phyloP scores from a whole-genome alignment of 805 yeast species.

The Nakazawaea wickerhamii region DNA sequence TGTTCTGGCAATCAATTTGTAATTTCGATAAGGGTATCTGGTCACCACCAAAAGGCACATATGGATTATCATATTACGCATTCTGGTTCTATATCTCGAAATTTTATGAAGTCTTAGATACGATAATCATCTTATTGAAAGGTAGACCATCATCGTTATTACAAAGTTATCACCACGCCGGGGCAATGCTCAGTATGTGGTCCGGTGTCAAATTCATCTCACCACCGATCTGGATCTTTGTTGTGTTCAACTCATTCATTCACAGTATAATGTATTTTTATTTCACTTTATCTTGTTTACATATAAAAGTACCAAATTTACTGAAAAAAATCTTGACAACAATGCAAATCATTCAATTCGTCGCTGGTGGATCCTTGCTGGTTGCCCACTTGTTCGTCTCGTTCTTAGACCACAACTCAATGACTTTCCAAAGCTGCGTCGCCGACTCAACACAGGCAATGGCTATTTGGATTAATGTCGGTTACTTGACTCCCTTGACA shows the following conservation, averaged over 20 bases:
- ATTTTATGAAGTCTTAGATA: constrained; percentile 68
- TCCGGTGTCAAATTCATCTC: constrained; percentile 64
- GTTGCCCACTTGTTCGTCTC: constrained; percentile 55
- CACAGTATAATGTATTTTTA: constrained; percentile 72
- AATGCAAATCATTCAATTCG: constrained; percentile 64
- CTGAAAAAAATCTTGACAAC: constrained; percentile 58
- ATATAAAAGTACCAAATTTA: constrained; percentile 49
- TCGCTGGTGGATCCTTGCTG: constrained; percentile 67
- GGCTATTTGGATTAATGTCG: constrained; percentile 56
- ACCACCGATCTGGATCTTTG: constrained; percentile 79
- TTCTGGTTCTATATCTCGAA: constrained; percentile 66
- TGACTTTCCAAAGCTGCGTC: constrained; percentile 43
- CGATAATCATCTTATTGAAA: constrained; percentile 58
- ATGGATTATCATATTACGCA: constrained; percentile 52
- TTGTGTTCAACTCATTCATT: constrained; percentile 73
- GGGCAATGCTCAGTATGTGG: constrained; percentile 82
- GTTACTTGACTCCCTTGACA: constrained; percentile 64
- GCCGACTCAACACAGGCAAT: constrained; percentile 54
- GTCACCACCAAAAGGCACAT: constrained; percentile 24
- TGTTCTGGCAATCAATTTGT: constrained; percentile 59
- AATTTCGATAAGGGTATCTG: constrained; percentile 57
- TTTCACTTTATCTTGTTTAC: constrained; percentile 55
- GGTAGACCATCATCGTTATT: constrained; percentile 62
- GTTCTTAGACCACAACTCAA: constrained; percentile 45
- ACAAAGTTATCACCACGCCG: constrained; percentile 74